Evolutionary conservation across 495 filamentous ascomycete genomes (phyloP), one percentile per base, ranked within the genome.

Genomic region (Penicillium subrubescens): DNA sequence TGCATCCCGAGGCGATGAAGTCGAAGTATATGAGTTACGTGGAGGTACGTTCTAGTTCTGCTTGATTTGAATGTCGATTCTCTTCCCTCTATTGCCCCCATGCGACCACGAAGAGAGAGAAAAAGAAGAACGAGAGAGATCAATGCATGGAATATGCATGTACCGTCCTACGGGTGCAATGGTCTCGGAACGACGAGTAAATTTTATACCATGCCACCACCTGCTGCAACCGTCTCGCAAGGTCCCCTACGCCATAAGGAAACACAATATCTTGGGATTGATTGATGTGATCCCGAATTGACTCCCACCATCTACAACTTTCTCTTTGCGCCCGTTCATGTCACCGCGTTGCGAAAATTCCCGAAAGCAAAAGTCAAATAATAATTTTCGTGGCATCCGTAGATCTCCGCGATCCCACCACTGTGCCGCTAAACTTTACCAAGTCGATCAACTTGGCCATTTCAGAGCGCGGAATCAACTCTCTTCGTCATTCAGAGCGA

Each of bases 361-460:
- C 64, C 67, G 64, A 62, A 61, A 54, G 25, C 46, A 48, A 61
- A 63, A 66, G 44, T 43, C 50, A 37, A 63, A 64, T 67, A 65
- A 64, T 70, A 48, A 62, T 57, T 68, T 66, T 43, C 35, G 33
- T 46, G 41, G 41, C 65, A 43, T 72, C 67, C 43, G 62, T 70
- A 97, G 95, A 97, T 82, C 88, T 97, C 50, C 89, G 96, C 34
- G 86, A 94, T 68, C 88, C 91, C 5, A 84, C 86, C 10, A 97
- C 93, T 0, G 88, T 88, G 12, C 94, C 95, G 0, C 82, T 97
- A 58, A 97, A 98, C 71, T 97, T 98, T 75, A 96, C 93, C 48
- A 96, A 92, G 75, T 98, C 96, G 15, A 99, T 99, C 82, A 99
- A 98, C 71, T 81, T 99, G 21, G 93, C 95, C 19, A 78, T 99